Base-by-base conservation (phyloP, 306 rosid genomes). In the Castanospermum australe region DNA sequence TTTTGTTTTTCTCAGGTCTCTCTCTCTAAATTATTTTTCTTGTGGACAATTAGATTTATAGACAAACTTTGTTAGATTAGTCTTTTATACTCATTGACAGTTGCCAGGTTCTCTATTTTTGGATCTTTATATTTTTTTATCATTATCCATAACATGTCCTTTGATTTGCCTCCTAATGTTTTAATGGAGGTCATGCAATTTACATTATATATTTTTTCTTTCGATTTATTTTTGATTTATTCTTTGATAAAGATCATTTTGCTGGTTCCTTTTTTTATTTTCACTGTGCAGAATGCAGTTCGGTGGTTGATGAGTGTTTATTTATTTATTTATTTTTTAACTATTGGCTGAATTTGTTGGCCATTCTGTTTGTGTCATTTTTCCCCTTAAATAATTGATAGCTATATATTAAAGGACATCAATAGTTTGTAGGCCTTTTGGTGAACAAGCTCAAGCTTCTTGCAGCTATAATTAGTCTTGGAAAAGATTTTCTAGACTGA, bases 401-500 rank as follows among this genome's bases (percentile, higher is more conserved):
- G 32, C 61, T 22, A 21, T 54, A 21, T 54, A 13, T 54, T 22
- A 14, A 20, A 54, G 30, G 61, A 20, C 32, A 4, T 22, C 61
- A 54, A 54, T 8, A 54, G 21, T 21, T 5, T n/a, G 45, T n/a
- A 62, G 6, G 45, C 78, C 15, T 48, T 71, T 24, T 12, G 76
- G 56, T 47, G 73, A 28, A 13, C 39, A 63, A 62, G 60, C 67
- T 80, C 59, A 28, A 72, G 60, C 38, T 50, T 80, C 20, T 36
- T 71, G 20, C 59, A n/a, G 57, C 48, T 51, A 44, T 63, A 71
- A 71, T 76, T 64, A 44, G 62, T n/a, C 39, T 32, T 76, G 63
- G n/a, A 42, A 60, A 61, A 7, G 48, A 59, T 73, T 73, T 67
- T 39, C 32, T 59, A 38, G 52, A 36, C 65, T 47, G 35, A 36